Conservation (phyloP, 2,329 filamentous ascomycete genomes). For the Cordyceps pruinosa region DNA sequence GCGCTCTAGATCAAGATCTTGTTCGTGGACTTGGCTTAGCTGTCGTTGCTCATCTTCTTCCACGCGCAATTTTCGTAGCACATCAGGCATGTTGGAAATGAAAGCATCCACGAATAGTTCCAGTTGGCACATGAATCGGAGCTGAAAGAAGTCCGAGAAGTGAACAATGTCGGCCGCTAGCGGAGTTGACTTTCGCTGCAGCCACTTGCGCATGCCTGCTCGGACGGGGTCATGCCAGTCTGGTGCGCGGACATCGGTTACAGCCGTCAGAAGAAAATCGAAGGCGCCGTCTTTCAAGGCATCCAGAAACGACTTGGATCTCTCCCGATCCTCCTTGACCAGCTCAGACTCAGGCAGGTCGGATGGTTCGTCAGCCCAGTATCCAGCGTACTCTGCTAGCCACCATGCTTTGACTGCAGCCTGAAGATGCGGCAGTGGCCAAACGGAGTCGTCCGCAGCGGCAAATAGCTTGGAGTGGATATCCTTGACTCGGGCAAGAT, state of each 20-base stretch:
- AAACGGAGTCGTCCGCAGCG: constrained; percentile 59
- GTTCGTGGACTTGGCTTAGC: constrained; percentile 56
- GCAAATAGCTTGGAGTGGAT: constrained; percentile 63
- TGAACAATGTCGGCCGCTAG: constrained; percentile 60
- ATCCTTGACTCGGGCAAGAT: constrained; percentile 60
- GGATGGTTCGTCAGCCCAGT: constrained; percentile 69
- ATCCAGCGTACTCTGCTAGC: constrained; percentile 88
- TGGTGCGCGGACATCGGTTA: constrained; percentile 70
- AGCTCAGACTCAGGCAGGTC: constrained; percentile 57
- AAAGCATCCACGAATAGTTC: constrained; percentile 87
- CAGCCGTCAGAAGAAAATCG: constrained; percentile 81
- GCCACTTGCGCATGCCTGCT: constrained; percentile 70
- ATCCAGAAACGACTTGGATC: constrained; percentile 59
- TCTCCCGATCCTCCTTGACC: constrained; percentile 61
- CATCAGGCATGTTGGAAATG: constrained; percentile 91
- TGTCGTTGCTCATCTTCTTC: constrained; percentile 86
- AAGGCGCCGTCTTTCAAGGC: constrained; percentile 83
- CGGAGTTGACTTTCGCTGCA: constrained; percentile 71
- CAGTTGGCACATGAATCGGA: constrained; percentile 68
- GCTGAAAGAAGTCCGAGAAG: constrained; percentile 66
- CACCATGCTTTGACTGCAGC: constrained; percentile 77
- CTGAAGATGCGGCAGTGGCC: constrained; percentile 68
- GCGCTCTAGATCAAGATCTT: constrained; percentile 72
- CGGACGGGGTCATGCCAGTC: constrained; percentile 87
- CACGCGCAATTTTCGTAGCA: constrained; percentile 73